A percentile compares a stretch with the other conserved stretches of the same genome.
Evolutionary conservation across 768 basidiomycete genomes (phyloP).

Genomic region (Russula griseocarnosa): DNA sequence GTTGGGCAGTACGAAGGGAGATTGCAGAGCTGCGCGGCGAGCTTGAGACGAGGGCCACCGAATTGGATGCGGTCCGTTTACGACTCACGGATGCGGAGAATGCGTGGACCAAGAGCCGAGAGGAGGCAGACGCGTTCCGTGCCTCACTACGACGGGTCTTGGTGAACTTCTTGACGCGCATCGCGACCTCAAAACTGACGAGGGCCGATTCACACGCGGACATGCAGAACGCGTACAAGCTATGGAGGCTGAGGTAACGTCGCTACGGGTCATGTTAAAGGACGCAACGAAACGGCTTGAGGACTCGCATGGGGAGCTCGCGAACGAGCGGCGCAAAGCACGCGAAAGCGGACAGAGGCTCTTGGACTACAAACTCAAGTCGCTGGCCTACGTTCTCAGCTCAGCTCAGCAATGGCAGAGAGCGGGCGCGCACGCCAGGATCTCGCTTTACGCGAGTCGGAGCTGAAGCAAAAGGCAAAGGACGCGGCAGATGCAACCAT

Average conservation of each 20-base stretch:
- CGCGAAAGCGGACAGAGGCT: conserved; percentile 59
- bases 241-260: conserved; percentile 70
- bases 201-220: conserved; percentile 68
- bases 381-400: conserved; percentile 65
- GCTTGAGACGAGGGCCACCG: conserved; percentile 66
- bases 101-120: conserved; percentile 85
- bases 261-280: conserved; percentile 74
- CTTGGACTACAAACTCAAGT: conserved; percentile 67
- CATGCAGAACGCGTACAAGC: conserved; percentile 81
- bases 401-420: conserved; percentile 65
- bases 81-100: conserved; percentile 80
- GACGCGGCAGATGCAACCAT: conserved; percentile 66
- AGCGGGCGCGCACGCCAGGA: conserved; percentile 68
- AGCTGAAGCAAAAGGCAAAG: conserved; percentile 58
- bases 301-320: conserved; percentile 59
- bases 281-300: conserved; percentile 71
- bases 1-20: conserved; percentile 69
- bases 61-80: conserved; percentile 64
- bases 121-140: conserved; percentile 88
- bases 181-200: conserved; percentile 77
- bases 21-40: conserved; percentile 77
- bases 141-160: conserved; percentile 82
- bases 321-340: conserved; percentile 61
- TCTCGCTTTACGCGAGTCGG: conserved; percentile 58
- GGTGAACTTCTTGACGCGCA: conserved; percentile 87